Evolutionary conservation across 2,329 filamentous ascomycete genomes (phyloP), one percentile per base, ranked within the genome.

Genomic region (Fusarium sambucinum): DNA sequence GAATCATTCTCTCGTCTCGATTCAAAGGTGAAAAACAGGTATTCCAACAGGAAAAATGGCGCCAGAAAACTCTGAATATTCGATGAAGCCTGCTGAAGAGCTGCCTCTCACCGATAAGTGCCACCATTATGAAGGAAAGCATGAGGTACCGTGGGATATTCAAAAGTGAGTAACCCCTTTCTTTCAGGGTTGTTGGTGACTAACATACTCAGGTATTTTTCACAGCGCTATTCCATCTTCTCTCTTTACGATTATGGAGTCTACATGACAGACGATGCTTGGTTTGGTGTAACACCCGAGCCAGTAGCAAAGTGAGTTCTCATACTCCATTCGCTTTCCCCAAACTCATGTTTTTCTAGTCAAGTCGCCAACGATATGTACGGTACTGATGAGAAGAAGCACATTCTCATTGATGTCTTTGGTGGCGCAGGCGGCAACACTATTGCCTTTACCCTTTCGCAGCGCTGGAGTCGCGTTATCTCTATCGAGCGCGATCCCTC

Each of bases 281-380:
- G 96, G 96, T 99, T 96, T 77, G 96, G 94, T 56, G 94, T 98
- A 10, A 99, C 96, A 0, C 94, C 96, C 16, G 95, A 99, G 78
- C 92, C 92, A 6, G 88, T 99, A 29, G 96, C 96, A 63, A 89
- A 86, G 92, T 96, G 83, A 74, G 84, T 81, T 51, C 41, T 41
- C 29, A 44, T 32, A 41, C 46, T 42, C 16, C 23, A 40, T 57
- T 48, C 53, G 55, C 11, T 19, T 14, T 10, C 2, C 4, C 29
- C n/a, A 5, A 14, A 27, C 61, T 68, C 53, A 67, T 42, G 12
- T 5, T 19, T n/a, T 10, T 40, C 25, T 66, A 91, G 92, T 61
- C 89, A 90, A 80, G 93, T 97, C 54, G 93, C 94, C 17, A 76
- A 84, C 16, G 91, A 97, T 74, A 84, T 97, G 41, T 83, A 85